Evolutionary conservation across 805 yeast genomes (phyloP).

Genomic region (Isabelozyma heimii): DNA sequence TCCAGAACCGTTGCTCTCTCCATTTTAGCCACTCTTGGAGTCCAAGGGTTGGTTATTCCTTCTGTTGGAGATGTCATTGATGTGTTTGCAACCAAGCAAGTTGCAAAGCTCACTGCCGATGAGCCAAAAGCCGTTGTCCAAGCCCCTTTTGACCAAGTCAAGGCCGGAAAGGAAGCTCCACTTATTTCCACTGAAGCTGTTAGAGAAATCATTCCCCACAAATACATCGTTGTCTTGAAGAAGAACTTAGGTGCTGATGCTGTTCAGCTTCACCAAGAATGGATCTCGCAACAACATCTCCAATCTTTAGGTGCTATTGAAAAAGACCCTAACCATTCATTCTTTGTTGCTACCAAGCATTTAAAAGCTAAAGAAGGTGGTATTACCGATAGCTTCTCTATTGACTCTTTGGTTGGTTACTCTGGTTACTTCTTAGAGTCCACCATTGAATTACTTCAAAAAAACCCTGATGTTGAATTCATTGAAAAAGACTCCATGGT

Average conservation of each 20-base stretch:
- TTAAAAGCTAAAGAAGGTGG: conserved; percentile 43
- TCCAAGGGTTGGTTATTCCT: conserved; percentile 59
- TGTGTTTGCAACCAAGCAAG: conserved; percentile 24
- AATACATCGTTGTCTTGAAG: conserved; percentile 85
- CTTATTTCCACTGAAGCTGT: conserved; percentile 45
- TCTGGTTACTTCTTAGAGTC: conserved; percentile 78
- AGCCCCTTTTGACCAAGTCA: neutral
- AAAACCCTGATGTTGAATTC: conserved; percentile 59
- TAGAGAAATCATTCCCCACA: conserved; percentile 58
- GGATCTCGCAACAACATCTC: conserved; percentile 57
- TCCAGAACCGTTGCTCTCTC: conserved; percentile 41
- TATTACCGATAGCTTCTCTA: conserved; percentile 56
- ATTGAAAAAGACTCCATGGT: conserved; percentile 79
- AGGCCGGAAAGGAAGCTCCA: conserved; percentile 24
- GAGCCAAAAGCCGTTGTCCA: conserved; percentile 2
- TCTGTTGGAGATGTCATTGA: conserved; percentile 40
- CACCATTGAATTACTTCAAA: conserved; percentile 70
- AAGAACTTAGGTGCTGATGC: conserved; percentile 53
- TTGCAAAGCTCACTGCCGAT: conserved; percentile 1
- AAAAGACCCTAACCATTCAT: conserved; percentile 28
- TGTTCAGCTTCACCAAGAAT: conserved; percentile 61
- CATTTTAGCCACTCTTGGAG: conserved; percentile 40
- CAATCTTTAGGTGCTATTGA: conserved; percentile 36
- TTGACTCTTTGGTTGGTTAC: conserved; percentile 71
- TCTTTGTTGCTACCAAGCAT: conserved; percentile 32